A percentile compares a stretch with the other conserved stretches of the same genome.
Conservation (phyloP, 805 yeast genomes). For the Lipomyces spencermartinsiae region DNA sequence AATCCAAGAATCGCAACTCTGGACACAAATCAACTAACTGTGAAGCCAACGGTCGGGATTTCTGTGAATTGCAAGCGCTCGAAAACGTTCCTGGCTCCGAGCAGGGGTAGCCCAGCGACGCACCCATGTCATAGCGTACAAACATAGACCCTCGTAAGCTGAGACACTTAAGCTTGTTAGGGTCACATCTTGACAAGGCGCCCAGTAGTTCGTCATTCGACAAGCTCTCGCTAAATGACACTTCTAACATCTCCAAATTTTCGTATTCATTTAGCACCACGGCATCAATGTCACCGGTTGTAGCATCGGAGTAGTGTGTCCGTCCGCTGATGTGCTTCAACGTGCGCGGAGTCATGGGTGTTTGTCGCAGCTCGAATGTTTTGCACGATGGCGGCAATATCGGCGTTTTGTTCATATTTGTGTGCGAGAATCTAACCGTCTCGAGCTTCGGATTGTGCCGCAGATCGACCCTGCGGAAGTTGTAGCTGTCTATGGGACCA, state of each 20-base stretch:
- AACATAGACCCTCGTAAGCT: conserved; percentile 1
- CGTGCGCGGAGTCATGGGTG: neutral
- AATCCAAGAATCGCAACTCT: conserved; percentile 4
- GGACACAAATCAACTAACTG: conserved; percentile 14
- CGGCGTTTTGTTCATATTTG: conserved; percentile 1
- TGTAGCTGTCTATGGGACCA: neutral
- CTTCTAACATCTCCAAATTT: neutral
- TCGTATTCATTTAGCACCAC: conserved; percentile 13
- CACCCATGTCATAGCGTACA: neutral
- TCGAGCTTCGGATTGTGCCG: neutral
- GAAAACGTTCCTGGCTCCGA: neutral
- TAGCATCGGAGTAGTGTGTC: neutral
- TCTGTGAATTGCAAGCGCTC: neutral
- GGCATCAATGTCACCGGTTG: neutral
- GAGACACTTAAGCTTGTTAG: conserved; percentile 8
- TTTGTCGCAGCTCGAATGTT: neutral
- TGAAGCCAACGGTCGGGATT: neutral
- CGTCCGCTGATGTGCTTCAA: neutral
- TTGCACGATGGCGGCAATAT: conserved; percentile 1
- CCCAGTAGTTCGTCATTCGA: conserved; percentile 12
- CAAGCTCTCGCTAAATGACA: conserved; percentile 18
- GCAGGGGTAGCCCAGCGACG: neutral
- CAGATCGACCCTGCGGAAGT: conserved; percentile 3
- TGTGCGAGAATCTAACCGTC: neutral
- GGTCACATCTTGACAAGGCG: conserved; percentile 12